Percentiles rank a stretch among this genome's conserved stretches.
phyloP scores from a whole-genome alignment of 1,139 yeast genomes.

The Yamadazyma siamensis region DNA sequence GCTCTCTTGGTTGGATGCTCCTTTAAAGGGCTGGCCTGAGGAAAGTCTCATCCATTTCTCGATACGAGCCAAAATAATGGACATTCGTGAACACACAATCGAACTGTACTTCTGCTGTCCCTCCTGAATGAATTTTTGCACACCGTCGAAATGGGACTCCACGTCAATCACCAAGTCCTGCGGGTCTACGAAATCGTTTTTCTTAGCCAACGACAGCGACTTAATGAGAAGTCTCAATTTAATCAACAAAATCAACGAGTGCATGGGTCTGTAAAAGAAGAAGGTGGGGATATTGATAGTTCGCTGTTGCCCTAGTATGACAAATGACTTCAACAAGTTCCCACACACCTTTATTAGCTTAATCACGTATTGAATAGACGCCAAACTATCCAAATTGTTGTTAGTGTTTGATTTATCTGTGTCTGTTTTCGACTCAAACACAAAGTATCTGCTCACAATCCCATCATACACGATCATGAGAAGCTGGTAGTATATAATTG shows the following conservation, averaged over 20 bases:
- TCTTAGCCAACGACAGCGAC: slow-evolving; percentile 25
- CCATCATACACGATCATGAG: slow-evolving; percentile 49
- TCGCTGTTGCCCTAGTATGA: slow-evolving; percentile 30
- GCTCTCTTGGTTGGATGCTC: slow-evolving; percentile 9
- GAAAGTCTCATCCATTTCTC: slow-evolving; percentile 49
- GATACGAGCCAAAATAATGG: slow-evolving; percentile 38
- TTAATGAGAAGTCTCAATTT: slow-evolving; percentile 43
- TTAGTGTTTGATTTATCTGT: slow-evolving; percentile 2
- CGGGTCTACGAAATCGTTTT: slow-evolving; percentile 9
- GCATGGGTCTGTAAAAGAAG: slow-evolving; percentile 54
- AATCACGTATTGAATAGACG: slow-evolving; percentile 32
- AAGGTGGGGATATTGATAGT: slow-evolving; percentile 49
- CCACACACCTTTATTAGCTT: slow-evolving; percentile 43
- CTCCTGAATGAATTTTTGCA: slow-evolving; percentile 20
- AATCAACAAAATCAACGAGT: slow-evolving; percentile 47
- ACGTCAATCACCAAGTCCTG: slow-evolving; percentile 28
- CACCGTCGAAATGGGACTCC: slow-evolving; percentile 31
- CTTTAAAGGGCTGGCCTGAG: slow-evolving; percentile 11
- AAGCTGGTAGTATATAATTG: slow-evolving; percentile 44
- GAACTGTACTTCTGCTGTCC: slow-evolving; percentile 26
- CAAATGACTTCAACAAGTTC: slow-evolving; percentile 43
- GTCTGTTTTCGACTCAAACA: slow-evolving; percentile 10
- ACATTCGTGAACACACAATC: slow-evolving; percentile 41
- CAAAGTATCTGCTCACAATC: slow-evolving; percentile 19
- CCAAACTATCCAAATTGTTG: slow-evolving; percentile 11